Percentiles rank a stretch among this genome's conserved stretches.
Conservation (phyloP, 139 green algal species). For the Haematococcus sp. region DNA sequence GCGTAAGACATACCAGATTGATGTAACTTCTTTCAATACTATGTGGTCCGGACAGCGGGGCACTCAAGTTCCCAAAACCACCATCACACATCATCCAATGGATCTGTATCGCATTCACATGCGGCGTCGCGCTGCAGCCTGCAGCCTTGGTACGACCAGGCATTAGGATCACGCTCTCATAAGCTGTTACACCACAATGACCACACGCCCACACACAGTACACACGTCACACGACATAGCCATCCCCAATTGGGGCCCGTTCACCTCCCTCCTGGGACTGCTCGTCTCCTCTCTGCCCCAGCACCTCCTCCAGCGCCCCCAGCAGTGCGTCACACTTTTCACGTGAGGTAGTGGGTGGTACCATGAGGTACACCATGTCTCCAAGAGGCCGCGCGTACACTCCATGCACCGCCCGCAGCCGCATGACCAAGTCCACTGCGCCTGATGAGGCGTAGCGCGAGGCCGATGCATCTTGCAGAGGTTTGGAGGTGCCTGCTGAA, state of each 20-base stretch:
- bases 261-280: too few relatives aligned
- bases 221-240: too few relatives aligned
- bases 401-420: constrained; percentile 40
- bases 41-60: too few relatives aligned
- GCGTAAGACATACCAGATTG: not conserved
- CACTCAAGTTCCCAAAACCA: too few relatives aligned
- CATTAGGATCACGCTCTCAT: too few relatives aligned
- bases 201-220: too few relatives aligned
- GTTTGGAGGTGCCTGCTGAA: not conserved
- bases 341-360: constrained; percentile 65
- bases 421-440: constrained; percentile 41
- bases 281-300: constrained; percentile 17
- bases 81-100: too few relatives aligned
- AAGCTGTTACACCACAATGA: too few relatives aligned
- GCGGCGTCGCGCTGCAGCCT: too few relatives aligned
- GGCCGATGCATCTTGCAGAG: not conserved
- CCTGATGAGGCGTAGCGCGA: constrained; percentile 48
- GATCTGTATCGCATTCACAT: too few relatives aligned
- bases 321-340: constrained; percentile 55
- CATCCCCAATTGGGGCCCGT: too few relatives aligned
- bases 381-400: constrained; percentile 87
- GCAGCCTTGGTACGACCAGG: too few relatives aligned
- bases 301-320: constrained; percentile 24
- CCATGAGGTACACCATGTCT: constrained; percentile 91
- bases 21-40: not conserved